Evolutionary conservation across 1,284 basidiomycete genomes (phyloP), one percentile per base, ranked within the genome.

Genomic region (Violaceomyces palustris): DNA sequence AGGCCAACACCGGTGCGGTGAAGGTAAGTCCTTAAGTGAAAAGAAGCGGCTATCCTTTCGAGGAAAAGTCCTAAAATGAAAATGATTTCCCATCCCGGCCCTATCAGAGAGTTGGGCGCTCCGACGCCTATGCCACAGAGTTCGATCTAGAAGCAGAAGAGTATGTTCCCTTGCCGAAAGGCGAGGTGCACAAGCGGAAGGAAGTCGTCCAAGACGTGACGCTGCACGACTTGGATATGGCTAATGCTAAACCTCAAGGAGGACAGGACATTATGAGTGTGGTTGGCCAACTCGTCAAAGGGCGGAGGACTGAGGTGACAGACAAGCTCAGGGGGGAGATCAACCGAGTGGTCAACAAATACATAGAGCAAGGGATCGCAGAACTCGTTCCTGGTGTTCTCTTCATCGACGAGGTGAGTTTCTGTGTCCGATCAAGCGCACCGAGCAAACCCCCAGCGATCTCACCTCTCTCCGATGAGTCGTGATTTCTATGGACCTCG

Each of bases 241-340:
- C 92, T 4, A 98, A 98, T 73, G 91, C 92, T 11, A 83, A 90
- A 34, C 93, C 93, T 6, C 88, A 89, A 64, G 81, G 81, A 12
- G 92, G 94, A 1, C 93, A 96, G 75, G 93, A 97, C 69, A 96
- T 98, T 73, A 96, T 97, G 92, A 88, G 86, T 69, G 91, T 98
- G 23, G 96, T 98, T 85, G 91, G 93, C 4, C 93, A 91, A 72
- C 79, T 98, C 8, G 88, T 96, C 61, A 94, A 91, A 75, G 90
- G 85, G 30, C 86, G 89, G 23, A 78, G 92, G 59, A 98, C 93
- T 7, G 93, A 98, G 74, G 85, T 98, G 7, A 98, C 93, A 17
- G 93, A 98, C 71, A 98, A 98, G 75, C 79, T 98, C 37, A 79
- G 93, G 44, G 80, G 83, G 51, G 93, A 98, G 75, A 93, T 98